Evolutionary conservation across 106 monocot species (phyloP).

Genomic region (Allium cepa): DNA sequence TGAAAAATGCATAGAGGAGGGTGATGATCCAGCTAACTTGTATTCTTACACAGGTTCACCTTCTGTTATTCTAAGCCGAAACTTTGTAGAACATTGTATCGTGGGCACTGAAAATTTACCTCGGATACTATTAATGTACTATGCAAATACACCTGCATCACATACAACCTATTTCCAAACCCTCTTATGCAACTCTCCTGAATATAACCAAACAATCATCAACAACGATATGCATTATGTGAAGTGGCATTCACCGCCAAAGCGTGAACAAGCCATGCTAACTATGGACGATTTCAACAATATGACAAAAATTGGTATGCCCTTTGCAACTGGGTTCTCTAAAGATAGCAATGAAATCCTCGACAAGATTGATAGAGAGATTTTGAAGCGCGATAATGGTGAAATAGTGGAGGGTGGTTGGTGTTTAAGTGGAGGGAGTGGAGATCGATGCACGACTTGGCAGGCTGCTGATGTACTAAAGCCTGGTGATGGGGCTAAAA

Average conservation of each 20-base stretch:
- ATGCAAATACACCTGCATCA: constrained; percentile 58
- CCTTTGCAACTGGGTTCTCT: constrained; percentile 50
- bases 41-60: constrained; percentile 50
- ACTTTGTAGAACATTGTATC: constrained; percentile 70
- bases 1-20: too few relatives aligned
- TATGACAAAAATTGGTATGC: constrained; percentile 49
- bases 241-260: constrained; percentile 13
- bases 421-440: constrained; percentile 48
- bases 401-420: constrained; percentile 66
- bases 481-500: constrained; percentile 55
- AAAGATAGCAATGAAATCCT: constrained; percentile 38
- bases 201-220: constrained; percentile 59
- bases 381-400: constrained; percentile 34
- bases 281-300: constrained; percentile 26
- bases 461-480: constrained; percentile 50
- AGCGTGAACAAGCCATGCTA: constrained; percentile 21
- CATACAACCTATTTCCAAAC: constrained; percentile 89
- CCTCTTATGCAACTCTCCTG: constrained; percentile 70
- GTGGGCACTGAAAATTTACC: constrained; percentile 85
- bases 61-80: constrained; percentile 76
- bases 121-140: constrained; percentile 81
- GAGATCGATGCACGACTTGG: constrained; percentile 55
- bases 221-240: constrained; percentile 65
- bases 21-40: not conserved
- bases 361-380: constrained; percentile 52